A percentile compares a stretch with the other conserved stretches of the same genome.
Conservation (phyloP, 208 protist species). For the Acanthamoeba sp. region DNA sequence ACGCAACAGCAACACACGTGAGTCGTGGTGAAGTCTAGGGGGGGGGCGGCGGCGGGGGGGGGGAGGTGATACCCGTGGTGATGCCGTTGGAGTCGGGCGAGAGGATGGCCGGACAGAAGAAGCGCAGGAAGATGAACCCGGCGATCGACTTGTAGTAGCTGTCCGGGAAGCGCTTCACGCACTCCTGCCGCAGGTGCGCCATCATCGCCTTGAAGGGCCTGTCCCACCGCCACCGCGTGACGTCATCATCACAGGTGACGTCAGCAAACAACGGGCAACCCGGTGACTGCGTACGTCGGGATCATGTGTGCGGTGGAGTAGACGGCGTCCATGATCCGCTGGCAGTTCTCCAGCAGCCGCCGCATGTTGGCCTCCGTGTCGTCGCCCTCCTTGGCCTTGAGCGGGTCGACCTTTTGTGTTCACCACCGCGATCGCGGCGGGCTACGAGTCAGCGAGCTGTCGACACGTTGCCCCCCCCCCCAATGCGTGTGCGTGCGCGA, state of each 20-base stretch:
- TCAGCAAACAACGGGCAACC: neutral
- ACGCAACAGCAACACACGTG: no score
- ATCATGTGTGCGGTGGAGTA: neutral
- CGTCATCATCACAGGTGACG: no score
- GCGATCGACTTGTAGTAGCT: slow-evolving; percentile 82
- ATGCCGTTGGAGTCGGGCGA: slow-evolving; percentile 80
- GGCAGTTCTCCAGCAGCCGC: slow-evolving; percentile 21
- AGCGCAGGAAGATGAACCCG: slow-evolving; percentile 86
- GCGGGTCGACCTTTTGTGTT: slow-evolving; percentile 1
- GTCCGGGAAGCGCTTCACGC: slow-evolving; percentile 78
- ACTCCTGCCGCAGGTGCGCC: slow-evolving; percentile 78
- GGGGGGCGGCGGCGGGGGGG: neutral
- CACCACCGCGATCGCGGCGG: no score
- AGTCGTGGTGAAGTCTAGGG: no score
- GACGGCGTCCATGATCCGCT: slow-evolving; percentile 46
- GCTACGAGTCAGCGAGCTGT: no score
- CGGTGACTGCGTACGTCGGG: neutral
- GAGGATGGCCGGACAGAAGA: slow-evolving; percentile 84
- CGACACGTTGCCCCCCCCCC: no score
- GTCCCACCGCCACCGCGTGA: neutral
- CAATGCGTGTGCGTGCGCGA: no score
- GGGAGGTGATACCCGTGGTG: neutral
- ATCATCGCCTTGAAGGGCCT: slow-evolving; percentile 76
- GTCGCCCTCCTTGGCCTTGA: slow-evolving; percentile 1
- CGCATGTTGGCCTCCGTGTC: slow-evolving; percentile 39